Percentiles rank a stretch among this genome's conserved stretches.
Conservation (phyloP, 2,329 filamentous ascomycete genomes). For the Ilyonectria robusta region DNA sequence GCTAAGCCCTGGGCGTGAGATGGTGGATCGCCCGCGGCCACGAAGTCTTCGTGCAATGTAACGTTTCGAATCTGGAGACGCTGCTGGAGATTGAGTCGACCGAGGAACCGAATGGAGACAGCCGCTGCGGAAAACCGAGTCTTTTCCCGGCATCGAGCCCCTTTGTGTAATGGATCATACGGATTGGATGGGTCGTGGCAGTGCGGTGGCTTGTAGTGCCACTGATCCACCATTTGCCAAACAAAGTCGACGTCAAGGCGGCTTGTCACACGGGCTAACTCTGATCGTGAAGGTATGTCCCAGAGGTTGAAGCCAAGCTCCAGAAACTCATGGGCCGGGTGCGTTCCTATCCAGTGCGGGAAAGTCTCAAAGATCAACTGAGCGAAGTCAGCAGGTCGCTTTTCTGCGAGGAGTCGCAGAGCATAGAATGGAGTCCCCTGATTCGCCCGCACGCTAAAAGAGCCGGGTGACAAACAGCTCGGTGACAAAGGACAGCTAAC, state of each 20-base stretch:
- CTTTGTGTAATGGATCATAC: not conserved
- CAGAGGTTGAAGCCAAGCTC: constrained; percentile 3
- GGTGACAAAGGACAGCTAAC: not conserved
- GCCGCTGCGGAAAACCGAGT: constrained; percentile 24
- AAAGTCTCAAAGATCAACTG: not conserved
- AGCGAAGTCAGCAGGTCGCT: not conserved
- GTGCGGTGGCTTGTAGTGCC: not conserved
- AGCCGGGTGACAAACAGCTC: no score
- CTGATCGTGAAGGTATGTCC: not conserved
- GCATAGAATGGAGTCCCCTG: not conserved
- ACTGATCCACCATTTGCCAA: not conserved
- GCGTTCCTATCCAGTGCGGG: not conserved
- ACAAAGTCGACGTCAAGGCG: not conserved
- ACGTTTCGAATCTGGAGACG: constrained; percentile 7
- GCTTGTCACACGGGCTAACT: not conserved
- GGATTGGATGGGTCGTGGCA: not conserved
- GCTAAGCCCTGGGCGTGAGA: constrained; percentile 14
- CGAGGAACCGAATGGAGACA: constrained; percentile 12
- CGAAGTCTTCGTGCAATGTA: not conserved
- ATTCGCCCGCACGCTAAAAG: not conserved
- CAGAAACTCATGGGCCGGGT: not conserved
- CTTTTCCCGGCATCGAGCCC: constrained; percentile 7
- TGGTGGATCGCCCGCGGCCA: not conserved
- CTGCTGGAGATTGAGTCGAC: not conserved
- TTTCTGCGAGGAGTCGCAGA: not conserved